Base-by-base conservation (phyloP, 768 basidiomycete species). In the Rhizopogon salebrosus region DNA sequence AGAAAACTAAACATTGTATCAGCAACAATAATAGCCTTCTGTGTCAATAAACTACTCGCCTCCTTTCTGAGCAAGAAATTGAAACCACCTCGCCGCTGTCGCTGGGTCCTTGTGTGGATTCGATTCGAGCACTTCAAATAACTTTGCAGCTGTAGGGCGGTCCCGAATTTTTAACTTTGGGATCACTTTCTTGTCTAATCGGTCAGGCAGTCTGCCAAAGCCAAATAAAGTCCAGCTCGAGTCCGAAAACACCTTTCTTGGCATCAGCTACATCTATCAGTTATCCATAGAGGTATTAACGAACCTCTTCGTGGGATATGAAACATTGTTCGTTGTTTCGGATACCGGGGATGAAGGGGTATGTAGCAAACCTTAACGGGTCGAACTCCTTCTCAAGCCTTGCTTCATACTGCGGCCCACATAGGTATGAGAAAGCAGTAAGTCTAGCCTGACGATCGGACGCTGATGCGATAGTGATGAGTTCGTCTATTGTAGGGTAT, bases 311-410 rank as follows among this genome's bases (percentile, higher is more conserved):
- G 31, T 46, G 45, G 3, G 45, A 8, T 20, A 46, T 46, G 9
- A 34, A 14, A 46, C 45, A 46, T 1, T 0, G 0, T 23, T 2
- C 34, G 0, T 22, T 31, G 1, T 46, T 1, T 34, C 45, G 31
- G 29, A 46, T 4, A 23, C 89, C 84, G 1, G 95, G 94, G 36
- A 98, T 79, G 71, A 89, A 98, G 0, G 86, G 70, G 13, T 85
- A 62, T 29, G 80, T 68, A 6, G 72, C 65, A 56, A 80, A 87
- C 9, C 74, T 57, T 8, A 66, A 59, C 7, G 80, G 75, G 39
- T 82, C 70, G 57, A 46, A 46, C 0, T 46, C 29, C 8, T 16
- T 46, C 6, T 46, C 43, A 31, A 46, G 20, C 2, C 3, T 3
- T 46, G 29, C 2, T 22, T 46, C 45, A 16, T 46, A 34, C 0